A percentile compares a stretch with the other conserved stretches of the same genome.
phyloP scores from a whole-genome alignment of 2,329 filamentous ascomycete species.

The Aspergillus unguis region DNA sequence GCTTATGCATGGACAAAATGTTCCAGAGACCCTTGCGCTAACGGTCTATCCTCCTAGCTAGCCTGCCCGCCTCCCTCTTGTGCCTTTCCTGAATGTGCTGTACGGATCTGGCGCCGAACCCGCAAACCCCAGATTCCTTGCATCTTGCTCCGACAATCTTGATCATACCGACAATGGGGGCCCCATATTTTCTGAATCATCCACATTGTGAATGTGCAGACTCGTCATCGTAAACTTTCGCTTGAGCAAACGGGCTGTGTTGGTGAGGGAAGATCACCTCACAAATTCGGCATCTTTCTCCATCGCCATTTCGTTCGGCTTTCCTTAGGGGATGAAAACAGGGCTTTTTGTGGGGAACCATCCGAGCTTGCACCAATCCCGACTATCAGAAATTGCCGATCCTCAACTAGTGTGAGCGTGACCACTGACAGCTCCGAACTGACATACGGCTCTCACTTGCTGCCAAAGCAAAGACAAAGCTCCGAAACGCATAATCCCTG shows the following conservation, averaged over 20 bases:
- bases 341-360: conserved; percentile 15
- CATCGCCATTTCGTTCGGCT: background rate
- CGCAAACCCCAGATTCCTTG: background rate
- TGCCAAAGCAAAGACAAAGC: background rate
- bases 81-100: too few relatives aligned
- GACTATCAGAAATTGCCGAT: conserved; percentile 14
- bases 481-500: background rate
- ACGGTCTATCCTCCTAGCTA: background rate
- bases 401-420: conserved; percentile 10
- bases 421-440: conserved; percentile 1
- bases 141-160: background rate
- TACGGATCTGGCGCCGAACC: background rate
- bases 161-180: background rate
- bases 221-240: background rate
- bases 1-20: background rate
- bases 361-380: conserved; percentile 10
- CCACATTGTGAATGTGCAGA: background rate
- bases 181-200: background rate
- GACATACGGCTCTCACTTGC: background rate
- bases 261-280: background rate
- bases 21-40: background rate
- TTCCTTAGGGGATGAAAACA: conserved; percentile 8
- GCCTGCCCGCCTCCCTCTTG: too few relatives aligned
- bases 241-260: background rate
- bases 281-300: background rate